Evolutionary conservation across 768 basidiomycete species (phyloP), one percentile per base, ranked within the genome.

Genomic region (Leccinum ochraceum): DNA sequence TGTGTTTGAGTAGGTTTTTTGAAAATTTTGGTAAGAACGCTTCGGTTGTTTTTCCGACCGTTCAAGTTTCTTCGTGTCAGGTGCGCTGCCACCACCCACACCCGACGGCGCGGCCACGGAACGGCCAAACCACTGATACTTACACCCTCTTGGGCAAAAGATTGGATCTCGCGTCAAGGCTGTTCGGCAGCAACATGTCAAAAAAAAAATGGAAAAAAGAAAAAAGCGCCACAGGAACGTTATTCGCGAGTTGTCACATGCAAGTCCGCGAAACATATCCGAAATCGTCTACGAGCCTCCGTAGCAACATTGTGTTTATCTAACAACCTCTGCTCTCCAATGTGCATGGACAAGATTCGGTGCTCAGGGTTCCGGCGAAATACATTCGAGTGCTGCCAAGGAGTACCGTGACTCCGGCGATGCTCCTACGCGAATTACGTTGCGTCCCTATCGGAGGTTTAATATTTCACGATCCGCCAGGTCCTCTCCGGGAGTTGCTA

Each of bases 401-500:
- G 34, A 36, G 34, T 4, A 36, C 34, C 11, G 34, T 36, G 34
- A 39, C 32, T 34, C 32, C 37, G 37, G 37, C 39, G 50, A 14
- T 16, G 24, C 20, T 13, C 28, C 51, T 39, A 32, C 22, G 28
- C 14, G 37, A 24, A 26, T 65, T 55, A 62, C 60, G 64, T 65
- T 46, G 34, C 11, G 60, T 57, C 44, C 36, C 54, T 22, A n/a
- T 54, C 61, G 57, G 66, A 13, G 64, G 30, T 56, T 49, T 0
- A 39, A 61, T 37, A 44, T 42, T 69, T 58, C 3, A 44, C n/a
- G 57, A 60, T 61, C 62, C 67, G 69, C 16, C 67, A 62, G 64
- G 62, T 58, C 64, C 61, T 60, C 55, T 30, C n/a, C 69, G 65
- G 65, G 65, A 68, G 71, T 73, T 73, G 71, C 71, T 72, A 74